Conservation (phyloP, 495 filamentous ascomycete species). For the Durotheca rogersii region DNA sequence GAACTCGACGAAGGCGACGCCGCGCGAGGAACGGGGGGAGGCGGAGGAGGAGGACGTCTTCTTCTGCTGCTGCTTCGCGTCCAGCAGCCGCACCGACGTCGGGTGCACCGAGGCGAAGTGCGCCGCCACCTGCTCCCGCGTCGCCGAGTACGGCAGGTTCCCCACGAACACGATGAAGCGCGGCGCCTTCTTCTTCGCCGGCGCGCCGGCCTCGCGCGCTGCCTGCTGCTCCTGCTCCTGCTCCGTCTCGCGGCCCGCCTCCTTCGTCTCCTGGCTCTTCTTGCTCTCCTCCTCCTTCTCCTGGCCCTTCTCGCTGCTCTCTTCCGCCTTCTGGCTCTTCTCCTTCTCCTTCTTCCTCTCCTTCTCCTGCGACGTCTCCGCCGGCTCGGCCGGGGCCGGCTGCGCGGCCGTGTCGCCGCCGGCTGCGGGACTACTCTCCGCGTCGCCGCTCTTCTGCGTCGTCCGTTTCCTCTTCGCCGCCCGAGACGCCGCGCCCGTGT, state of each 20-base stretch:
- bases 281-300: too few species aligned
- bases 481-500: conserved; percentile 23
- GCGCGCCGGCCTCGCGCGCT: too few species aligned
- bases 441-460: conserved; percentile 30
- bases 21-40: too few species aligned
- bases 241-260: too few species aligned
- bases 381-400: background rate
- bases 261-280: too few species aligned
- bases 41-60: too few species aligned
- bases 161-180: conserved; percentile 86
- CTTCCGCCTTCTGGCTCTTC: too few species aligned
- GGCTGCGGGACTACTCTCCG: conserved; percentile 17
- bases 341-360: conserved; percentile 30
- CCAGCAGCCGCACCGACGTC: conserved; percentile 70
- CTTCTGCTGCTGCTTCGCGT: conserved; percentile 65
- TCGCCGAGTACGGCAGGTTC: conserved; percentile 88
- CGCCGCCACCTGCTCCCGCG: conserved; percentile 58
- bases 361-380: conserved; percentile 6
- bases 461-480: conserved; percentile 46
- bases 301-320: too few species aligned
- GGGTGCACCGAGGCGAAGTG: conserved; percentile 82
- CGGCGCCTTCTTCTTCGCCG: conserved; percentile 44
- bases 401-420: too few species aligned
- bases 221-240: too few species aligned
- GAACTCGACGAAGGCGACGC: conserved; percentile 93